Conservation (phyloP, 2,329 filamentous ascomycete species). For the Fonsecaea monophora region DNA sequence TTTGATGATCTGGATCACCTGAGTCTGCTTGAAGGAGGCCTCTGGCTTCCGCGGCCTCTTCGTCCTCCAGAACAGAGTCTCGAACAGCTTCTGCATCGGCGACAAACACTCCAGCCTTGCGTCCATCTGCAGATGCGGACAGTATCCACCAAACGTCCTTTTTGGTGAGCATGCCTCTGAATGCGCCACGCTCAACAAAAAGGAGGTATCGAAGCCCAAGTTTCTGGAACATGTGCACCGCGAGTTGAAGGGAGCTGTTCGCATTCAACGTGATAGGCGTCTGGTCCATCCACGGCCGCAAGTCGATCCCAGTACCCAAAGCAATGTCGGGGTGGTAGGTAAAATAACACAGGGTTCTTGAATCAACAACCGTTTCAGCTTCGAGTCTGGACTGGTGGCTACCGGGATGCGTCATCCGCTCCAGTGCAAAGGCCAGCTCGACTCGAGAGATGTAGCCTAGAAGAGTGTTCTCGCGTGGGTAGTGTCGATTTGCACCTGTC, state of each 20-base stretch:
- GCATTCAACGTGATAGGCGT: constrained; percentile 90
- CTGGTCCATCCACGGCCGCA: constrained; percentile 98
- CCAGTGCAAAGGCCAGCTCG: constrained; percentile 83
- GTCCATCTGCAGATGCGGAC: constrained; percentile 71
- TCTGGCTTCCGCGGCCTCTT: constrained; percentile 32
- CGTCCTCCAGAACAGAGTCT: constrained; percentile 26
- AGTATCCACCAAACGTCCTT: constrained; percentile 97
- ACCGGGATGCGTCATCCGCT: constrained; percentile 57
- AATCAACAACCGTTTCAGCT: constrained; percentile 50
- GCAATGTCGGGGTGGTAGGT: constrained; percentile 82
- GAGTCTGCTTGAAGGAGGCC: constrained; percentile 34
- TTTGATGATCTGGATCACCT: constrained; percentile 19
- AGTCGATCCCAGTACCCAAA: constrained; percentile 77
- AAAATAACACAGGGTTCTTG: constrained; percentile 72
- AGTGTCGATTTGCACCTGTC: constrained; percentile 12
- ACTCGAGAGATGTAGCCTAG: constrained; percentile 93
- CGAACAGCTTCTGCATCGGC: constrained; percentile 34
- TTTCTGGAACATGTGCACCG: constrained; percentile 91
- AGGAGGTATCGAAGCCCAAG: constrained; percentile 89
- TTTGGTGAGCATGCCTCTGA: constrained; percentile 90
- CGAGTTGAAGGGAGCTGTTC: constrained; percentile 78
- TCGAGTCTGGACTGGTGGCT: constrained; percentile 48
- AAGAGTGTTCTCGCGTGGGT: constrained; percentile 64
- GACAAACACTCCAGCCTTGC: constrained; percentile 31
- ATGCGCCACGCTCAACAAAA: constrained; percentile 78